Evolutionary conservation across 2,329 filamentous ascomycete species (phyloP), one percentile per base, ranked within the genome.

Genomic region (Periconia sp.): DNA sequence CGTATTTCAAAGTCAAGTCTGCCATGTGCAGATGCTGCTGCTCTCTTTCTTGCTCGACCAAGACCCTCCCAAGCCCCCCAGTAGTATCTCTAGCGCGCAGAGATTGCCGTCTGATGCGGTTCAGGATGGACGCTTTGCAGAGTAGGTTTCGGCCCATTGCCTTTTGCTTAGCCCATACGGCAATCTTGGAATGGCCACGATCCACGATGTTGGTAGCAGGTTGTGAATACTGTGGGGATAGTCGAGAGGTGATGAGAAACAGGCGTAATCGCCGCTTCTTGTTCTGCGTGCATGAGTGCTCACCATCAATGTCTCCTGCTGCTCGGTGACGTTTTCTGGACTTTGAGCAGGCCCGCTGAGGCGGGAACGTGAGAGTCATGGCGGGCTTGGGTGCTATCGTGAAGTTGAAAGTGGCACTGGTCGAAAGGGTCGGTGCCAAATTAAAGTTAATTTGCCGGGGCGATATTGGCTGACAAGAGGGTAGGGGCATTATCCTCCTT

Each of bases 141-240:
- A 90, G 75, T 23, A 84, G 74, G n/a, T 82, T 80, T 13, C 71
- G 66, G 30, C 79, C 76, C 17, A 80, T 73, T 1, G 77, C 74
- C 50, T 75, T 77, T 40, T 80, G 79, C 49, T 74, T 78, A n/a
- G 73, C 72, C 75, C 76, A 78, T 11, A 79, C 65, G 1, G 76
- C 70, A 52, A 79, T 75, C 59, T 77, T 79, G 43, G 75, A 76
- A 13, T 76, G 78, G 52, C 84, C 85, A 23, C 85, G 81, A 68
- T 86, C 84, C 49, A 87, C 78, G 52, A 90, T 88, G 63, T 90
- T 86, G 42, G 86, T 85, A 2, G 88, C 85, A 0, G 88, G 88
- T 27, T 83, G 78, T 0, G 87, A 89, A 70, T 85, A 91, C 1
- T 88, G 87, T 45, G 80, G 82, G 10, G 87, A 90, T 0, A 91